Base-by-base conservation (phyloP, 2,329 filamentous ascomycete genomes). In the Microsporum audouinii region DNA sequence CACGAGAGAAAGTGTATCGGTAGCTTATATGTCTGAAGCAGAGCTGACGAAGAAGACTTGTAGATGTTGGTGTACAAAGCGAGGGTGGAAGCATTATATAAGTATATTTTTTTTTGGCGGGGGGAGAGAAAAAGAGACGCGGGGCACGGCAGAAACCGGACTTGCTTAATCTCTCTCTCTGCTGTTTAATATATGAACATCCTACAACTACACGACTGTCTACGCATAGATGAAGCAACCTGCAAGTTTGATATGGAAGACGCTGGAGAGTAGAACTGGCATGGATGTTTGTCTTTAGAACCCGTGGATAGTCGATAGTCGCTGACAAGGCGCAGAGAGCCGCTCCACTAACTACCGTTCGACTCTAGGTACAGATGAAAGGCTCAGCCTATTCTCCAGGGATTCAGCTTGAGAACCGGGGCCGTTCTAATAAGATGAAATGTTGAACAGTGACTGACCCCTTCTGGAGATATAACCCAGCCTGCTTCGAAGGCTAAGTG, bases 101-200 rank as follows among this genome's bases (percentile, higher is more conserved):
- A 47, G 2, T 27, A 1, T 47, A 23, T 23, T 23, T 23, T 23
- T 23, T 55, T 55, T 36, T 55, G 49, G 49, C 49, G 49, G 49
- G 49, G 49, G 31, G 43, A 23, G 17, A 23, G 17, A 23, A 23
- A 23, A 23, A 23, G 17, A 23, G 17, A 33, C 49, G 49, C 31
- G 49, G 49, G 49, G 49, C 49, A 23, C 49, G 49, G 49, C 49
- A 55, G 49, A 55, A 55, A 55, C 49, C 49, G 49, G 49, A 34
- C 49, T 36, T 49, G 23, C 23, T 31, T 23, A 23, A 23, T 23
- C 17, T 23, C 17, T 23, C 17, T 23, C 17, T 1, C 34, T 6
- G 38, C 38, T 36, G 34, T 36, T 36, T 39, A 12, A 10, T 39
- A 39, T 39, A 39, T 39, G 38, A 39, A 39, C 14, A 39, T 12